phyloP scores from a whole-genome alignment of 2,329 filamentous ascomycete genomes.

The Leptographium radiaticola region DNA sequence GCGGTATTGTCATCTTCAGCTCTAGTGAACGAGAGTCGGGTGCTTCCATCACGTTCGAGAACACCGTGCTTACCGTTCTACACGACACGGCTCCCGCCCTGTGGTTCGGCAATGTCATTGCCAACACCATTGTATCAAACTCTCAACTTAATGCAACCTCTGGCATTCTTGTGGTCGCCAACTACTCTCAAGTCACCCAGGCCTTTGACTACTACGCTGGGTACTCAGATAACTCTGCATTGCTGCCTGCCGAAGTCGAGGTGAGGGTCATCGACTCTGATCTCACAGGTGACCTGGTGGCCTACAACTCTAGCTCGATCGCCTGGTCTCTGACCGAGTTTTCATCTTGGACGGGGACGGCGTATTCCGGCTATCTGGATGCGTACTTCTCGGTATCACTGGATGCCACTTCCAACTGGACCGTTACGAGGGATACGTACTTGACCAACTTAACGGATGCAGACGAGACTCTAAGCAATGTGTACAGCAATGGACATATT shows the following conservation, averaged over 20 bases:
- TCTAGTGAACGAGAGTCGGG: not conserved
- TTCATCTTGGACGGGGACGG: constrained; percentile 2
- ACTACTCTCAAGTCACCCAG: constrained; percentile 8
- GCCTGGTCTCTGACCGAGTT: not conserved
- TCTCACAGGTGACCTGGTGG: constrained; percentile 2
- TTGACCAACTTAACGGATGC: constrained; percentile 3
- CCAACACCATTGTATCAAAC: not conserved
- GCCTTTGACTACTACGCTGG: constrained; percentile 7
- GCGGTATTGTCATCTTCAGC: constrained; percentile 5
- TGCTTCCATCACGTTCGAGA: not conserved
- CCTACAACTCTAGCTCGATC: constrained; percentile 5
- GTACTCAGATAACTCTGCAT: constrained; percentile 3
- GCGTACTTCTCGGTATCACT: constrained; percentile 1
- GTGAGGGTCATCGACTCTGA: not conserved
- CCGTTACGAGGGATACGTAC: not conserved
- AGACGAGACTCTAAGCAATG: not conserved
- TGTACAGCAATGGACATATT: constrained; percentile 1
- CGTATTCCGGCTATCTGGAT: not conserved
- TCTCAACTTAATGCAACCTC: not conserved
- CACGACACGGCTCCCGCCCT: constrained; percentile 1
- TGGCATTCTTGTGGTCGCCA: constrained; percentile 2
- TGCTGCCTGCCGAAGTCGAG: constrained; percentile 1
- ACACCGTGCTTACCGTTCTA: constrained; percentile 1
- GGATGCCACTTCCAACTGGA: constrained; percentile 1
- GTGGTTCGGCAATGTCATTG: constrained; percentile 8